These are phyloP conservation scores for Chlorella sp. DNA, from an alignment of 139 green algal genomes.

Conservation along the genomic window DNA sequence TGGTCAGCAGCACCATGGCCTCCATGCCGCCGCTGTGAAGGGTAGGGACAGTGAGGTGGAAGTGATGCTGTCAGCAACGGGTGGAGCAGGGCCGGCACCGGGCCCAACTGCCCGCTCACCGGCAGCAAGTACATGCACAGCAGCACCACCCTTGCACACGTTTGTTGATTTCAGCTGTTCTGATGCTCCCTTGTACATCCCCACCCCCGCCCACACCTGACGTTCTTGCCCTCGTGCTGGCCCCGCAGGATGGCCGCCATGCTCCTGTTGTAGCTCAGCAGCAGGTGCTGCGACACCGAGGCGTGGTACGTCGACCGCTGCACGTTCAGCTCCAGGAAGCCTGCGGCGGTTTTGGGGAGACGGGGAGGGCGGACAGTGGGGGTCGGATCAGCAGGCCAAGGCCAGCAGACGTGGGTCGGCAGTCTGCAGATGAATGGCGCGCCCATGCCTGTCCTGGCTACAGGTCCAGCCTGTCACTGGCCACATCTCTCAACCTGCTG, in stretches of 20 bases:
- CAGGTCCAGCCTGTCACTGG: too few relatives aligned
- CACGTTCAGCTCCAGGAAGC: slow-evolving; percentile 15
- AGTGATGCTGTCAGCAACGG: too few relatives aligned
- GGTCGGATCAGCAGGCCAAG: neutral
- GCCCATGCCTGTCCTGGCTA: too few relatives aligned
- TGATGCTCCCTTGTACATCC: neutral
- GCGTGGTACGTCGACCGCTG: neutral
- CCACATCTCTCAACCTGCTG: too few relatives aligned
- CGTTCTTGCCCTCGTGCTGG: slow-evolving; percentile 8
- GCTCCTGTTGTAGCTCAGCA: slow-evolving; percentile 10
- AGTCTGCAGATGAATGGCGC: too few relatives aligned
- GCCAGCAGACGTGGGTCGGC: too few relatives aligned
- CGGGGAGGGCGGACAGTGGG: neutral
- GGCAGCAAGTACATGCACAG: neutral
- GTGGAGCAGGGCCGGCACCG: neutral
- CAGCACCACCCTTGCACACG: too few relatives aligned
- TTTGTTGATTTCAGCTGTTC: too few relatives aligned
- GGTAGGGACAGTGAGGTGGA: too few relatives aligned
- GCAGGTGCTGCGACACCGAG: slow-evolving; percentile 5
- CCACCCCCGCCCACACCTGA: neutral
- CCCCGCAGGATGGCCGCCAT: slow-evolving; percentile 1
- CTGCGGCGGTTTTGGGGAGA: neutral
- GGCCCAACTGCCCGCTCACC: neutral
- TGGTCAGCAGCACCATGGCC: neutral
- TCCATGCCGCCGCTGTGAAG: neutral